phyloP scores from a whole-genome alignment of 805 yeast species.

The Ogataea trehalophila region DNA sequence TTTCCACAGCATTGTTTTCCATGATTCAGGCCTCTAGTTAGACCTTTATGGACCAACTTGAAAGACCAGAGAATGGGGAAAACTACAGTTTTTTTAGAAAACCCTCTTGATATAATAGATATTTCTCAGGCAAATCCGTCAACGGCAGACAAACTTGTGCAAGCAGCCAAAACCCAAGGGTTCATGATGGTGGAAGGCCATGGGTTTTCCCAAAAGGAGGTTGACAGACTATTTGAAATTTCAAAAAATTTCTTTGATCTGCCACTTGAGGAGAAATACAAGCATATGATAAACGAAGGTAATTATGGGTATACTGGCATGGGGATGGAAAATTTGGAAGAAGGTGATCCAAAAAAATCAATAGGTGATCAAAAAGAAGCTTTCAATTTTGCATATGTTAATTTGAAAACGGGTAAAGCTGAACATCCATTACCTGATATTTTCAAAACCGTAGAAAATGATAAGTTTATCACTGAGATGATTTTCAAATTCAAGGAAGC shows the following conservation, averaged over 20 bases:
- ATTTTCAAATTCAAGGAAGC: constrained; percentile 16
- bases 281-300: constrained; percentile 30
- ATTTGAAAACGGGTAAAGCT: constrained; percentile 42
- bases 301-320: constrained; percentile 44
- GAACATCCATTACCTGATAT: constrained; percentile 43
- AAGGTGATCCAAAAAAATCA: constrained; percentile 18
- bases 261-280: constrained; percentile 32
- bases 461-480: constrained; percentile 29
- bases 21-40: no score
- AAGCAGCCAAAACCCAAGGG: constrained; percentile 48
- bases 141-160: constrained; percentile 36
- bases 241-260: constrained; percentile 36
- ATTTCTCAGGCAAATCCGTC: constrained; percentile 27
- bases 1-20: no score
- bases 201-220: constrained; percentile 41
- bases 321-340: constrained; percentile 34
- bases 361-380: constrained; percentile 65
- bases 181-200: constrained; percentile 51
- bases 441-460: constrained; percentile 37
- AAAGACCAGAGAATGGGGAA: background rate
- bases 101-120: constrained; percentile 44
- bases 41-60: background rate
- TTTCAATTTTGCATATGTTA: constrained; percentile 53
- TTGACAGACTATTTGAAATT: constrained; percentile 24
- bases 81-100: constrained; percentile 44